Base-by-base conservation (phyloP, 2,329 filamentous ascomycete species). In the Ophiostoma quercus region DNA sequence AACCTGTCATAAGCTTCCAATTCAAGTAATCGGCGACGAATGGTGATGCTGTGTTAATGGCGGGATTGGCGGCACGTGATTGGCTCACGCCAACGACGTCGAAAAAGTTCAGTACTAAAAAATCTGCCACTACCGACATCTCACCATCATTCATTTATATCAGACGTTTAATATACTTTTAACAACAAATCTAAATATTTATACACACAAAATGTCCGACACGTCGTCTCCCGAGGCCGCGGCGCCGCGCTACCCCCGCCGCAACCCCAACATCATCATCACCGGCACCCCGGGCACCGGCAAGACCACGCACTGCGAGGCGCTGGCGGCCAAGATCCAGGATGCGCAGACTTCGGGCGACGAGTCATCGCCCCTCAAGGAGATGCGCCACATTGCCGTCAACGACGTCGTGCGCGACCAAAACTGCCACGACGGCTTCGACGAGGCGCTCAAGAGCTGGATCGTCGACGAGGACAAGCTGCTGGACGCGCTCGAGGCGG, bases 251-350 rank as follows among this genome's bases (percentile, higher is more conserved):
- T 47, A 43, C 11, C 29, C 47, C 11, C 69, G 63, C 57, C 72
- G 87, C 74, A 81, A 81, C 73, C 95, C 95, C 39, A 99, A 98
- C 79, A 92, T 99, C 76, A 90, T 99, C 74, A 85, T 99, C 74
- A 98, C 95, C 57, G 95, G 95, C 73, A 99, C 95, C 25, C 95
- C 95, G 0, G 95, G 95, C 69, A 92, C 96, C 37, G 95, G 95
- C 77, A 99, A 99, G 82, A 97, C 94, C 22, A 96, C 92, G 8
- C 94, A 97, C 79, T 92, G 91, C 77, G 92, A 96, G 79, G 84
- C 88, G 75, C 82, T 99, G 67, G 92, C 92, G 7, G 84, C 90
- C 77, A 87, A 85, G 71, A 91, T 90, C 9, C 63, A 69, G n/a
- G 70, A 67, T 8, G 71, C 22, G 1, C 43, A 14, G 29, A n/a